These are phyloP conservation scores for Didymella lethalis DNA, from an alignment of 2,329 filamentous ascomycete species.

Conservation along the genomic window DNA sequence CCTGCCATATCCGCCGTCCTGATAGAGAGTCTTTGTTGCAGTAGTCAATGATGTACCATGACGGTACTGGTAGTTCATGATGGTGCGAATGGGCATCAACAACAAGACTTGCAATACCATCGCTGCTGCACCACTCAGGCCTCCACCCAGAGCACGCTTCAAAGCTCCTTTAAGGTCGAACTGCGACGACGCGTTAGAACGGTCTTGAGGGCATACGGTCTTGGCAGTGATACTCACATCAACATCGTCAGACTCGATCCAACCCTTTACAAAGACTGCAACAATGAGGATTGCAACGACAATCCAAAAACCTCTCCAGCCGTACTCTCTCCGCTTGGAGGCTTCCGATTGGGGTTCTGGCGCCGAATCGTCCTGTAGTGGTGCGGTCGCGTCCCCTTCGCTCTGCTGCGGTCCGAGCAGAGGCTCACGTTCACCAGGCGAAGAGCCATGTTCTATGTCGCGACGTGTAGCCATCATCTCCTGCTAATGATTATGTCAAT, in stretches of 20 bases:
- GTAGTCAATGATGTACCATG: constrained; percentile 36
- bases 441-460: constrained; percentile 15
- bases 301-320: constrained; percentile 28
- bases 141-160: constrained; percentile 40
- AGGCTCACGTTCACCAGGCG: constrained; percentile 33
- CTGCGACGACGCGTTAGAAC: constrained; percentile 10
- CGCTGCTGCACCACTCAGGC: constrained; percentile 40
- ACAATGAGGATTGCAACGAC: constrained; percentile 26
- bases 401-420: constrained; percentile 25
- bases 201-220: neutral
- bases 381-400: constrained; percentile 8
- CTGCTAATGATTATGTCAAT: constrained; percentile 1
- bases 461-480: constrained; percentile 24
- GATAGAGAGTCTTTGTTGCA: constrained; percentile 38
- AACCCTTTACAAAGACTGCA: constrained; percentile 37
- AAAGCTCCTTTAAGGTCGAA: constrained; percentile 40
- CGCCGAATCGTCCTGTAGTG: constrained; percentile 16
- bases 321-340: constrained; percentile 28
- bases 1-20: constrained; percentile 36
- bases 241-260: constrained; percentile 41
- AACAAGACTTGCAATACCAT: constrained; percentile 43
- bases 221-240: constrained; percentile 26
- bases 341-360: constrained; percentile 24
- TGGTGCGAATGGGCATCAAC: constrained; percentile 42
- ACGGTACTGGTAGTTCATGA: constrained; percentile 46